These are phyloP conservation scores for Colletotrichum kahawae DNA, from an alignment of 2,329 filamentous ascomycete species.

Conservation along the genomic window DNA sequence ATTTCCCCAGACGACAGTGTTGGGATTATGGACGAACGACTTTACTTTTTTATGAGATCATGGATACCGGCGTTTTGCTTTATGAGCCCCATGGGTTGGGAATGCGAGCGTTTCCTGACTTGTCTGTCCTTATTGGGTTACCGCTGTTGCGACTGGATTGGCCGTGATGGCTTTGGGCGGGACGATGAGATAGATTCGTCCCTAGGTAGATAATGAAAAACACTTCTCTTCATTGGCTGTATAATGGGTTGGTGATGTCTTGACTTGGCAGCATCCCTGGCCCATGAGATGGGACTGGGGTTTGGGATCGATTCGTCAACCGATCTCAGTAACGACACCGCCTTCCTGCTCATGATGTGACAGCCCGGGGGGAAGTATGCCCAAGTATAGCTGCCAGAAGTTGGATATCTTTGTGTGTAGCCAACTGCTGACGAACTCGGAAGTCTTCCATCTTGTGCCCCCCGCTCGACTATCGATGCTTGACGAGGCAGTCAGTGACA, in stretches of 20 bases:
- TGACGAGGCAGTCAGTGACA: neutral
- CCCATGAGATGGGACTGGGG: neutral
- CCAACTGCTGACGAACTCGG: neutral
- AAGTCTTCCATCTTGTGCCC: neutral
- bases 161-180: neutral
- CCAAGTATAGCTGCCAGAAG: neutral
- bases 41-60: neutral
- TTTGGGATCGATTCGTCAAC: neutral
- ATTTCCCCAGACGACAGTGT: neutral
- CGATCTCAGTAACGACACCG: neutral
- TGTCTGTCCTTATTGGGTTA: slow-evolving; percentile 14
- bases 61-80: slow-evolving; percentile 2
- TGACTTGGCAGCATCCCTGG: neutral
- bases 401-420: neutral
- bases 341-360: neutral
- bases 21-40: neutral
- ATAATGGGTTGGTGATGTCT: neutral
- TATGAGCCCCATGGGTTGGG: neutral
- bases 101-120: slow-evolving; percentile 8
- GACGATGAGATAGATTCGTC: neutral
- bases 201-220: neutral
- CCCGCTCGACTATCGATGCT: neutral
- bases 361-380: neutral
- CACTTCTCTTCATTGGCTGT: neutral
- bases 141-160: neutral